Evolutionary conservation across 495 filamentous ascomycete species (phyloP), one percentile per base, ranked within the genome.

Genomic region (Penicillium psychrofluorescens): DNA sequence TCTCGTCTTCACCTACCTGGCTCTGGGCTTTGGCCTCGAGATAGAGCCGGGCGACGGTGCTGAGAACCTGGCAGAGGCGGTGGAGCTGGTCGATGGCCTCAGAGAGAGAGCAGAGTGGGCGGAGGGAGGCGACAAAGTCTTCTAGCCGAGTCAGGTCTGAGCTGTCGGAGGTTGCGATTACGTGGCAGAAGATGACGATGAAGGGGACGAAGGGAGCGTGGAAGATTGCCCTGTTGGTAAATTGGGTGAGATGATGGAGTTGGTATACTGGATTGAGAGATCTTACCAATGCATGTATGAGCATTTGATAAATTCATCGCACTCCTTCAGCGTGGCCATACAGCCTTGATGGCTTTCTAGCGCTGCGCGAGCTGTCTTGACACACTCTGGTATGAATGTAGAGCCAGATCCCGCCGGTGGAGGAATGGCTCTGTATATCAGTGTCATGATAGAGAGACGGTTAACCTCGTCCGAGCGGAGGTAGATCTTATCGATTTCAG

Each of bases 131-230:
- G 36, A 79, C 71, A 48, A 86, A 86, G 7, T 71, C 68, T 29
- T 70, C 67, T 1, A 86, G 70, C 0, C 66, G 67, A 14, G 53
- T 36, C 5, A 83, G 66, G 44, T 85, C 81, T 11, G 59, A 54
- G 15, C 53, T 36, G 31, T 60, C 54, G 35, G 59, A 65, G 8
- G 56, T 54, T 53, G 78, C 73, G 45, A 86, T 77, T 4, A 79
- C 70, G 46, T 85, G 74, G 66, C 82, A 84, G 67, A 86, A 85
- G 5, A 86, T 66, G 2, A 85, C 77, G 38, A 84, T 81, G 54
- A 84, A 80, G 0, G 82, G 83, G 32, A 80, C 75, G 53, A 86
- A 85, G 3, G 82, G 83, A 9, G 78, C 71, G 51, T 80, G 71
- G 14, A 86, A 66, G 27, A 86, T 68, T 1, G 76, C 75, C 80